phyloP scores from a whole-genome alignment of 2,329 filamentous ascomycete genomes.

The Epichloe baconii region DNA sequence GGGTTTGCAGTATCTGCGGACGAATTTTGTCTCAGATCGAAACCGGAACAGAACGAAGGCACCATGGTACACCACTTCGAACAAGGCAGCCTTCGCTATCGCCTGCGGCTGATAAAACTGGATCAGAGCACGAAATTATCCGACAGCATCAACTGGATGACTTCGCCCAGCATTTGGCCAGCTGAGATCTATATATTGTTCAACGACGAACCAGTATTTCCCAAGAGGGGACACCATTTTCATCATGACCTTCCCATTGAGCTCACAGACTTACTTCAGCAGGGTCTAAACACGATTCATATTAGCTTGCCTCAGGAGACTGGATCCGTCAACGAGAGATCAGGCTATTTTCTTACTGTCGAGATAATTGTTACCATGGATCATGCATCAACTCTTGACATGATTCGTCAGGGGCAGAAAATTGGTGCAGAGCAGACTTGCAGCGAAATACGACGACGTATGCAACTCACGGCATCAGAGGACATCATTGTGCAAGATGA shows the following conservation, averaged over 20 bases:
- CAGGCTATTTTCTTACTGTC: slow-evolving; percentile 48
- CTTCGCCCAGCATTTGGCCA: slow-evolving; percentile 57
- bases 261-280: slow-evolving; percentile 45
- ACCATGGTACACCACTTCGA: background rate
- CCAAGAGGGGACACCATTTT: slow-evolving; percentile 57
- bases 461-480: slow-evolving; percentile 31
- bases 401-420: slow-evolving; percentile 23
- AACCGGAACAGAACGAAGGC: background rate
- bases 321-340: slow-evolving; percentile 13
- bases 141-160: slow-evolving; percentile 39
- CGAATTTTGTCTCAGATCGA: slow-evolving; percentile 23
- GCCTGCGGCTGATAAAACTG: slow-evolving; percentile 50
- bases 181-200: slow-evolving; percentile 53
- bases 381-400: slow-evolving; percentile 29
- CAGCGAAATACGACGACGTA: slow-evolving; percentile 39
- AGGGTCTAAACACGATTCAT: slow-evolving; percentile 49
- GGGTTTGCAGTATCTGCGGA: slow-evolving; percentile 31
- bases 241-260: slow-evolving; percentile 67
- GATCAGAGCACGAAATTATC: slow-evolving; percentile 24
- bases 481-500: slow-evolving; percentile 47
- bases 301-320: slow-evolving; percentile 28
- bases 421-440: slow-evolving; percentile 37
- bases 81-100: slow-evolving; percentile 40
- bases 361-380: slow-evolving; percentile 51
- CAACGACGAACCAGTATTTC: slow-evolving; percentile 44